These are phyloP conservation scores for Candida germanica DNA, from an alignment of 805 yeast species.

Conservation along the genomic window DNA sequence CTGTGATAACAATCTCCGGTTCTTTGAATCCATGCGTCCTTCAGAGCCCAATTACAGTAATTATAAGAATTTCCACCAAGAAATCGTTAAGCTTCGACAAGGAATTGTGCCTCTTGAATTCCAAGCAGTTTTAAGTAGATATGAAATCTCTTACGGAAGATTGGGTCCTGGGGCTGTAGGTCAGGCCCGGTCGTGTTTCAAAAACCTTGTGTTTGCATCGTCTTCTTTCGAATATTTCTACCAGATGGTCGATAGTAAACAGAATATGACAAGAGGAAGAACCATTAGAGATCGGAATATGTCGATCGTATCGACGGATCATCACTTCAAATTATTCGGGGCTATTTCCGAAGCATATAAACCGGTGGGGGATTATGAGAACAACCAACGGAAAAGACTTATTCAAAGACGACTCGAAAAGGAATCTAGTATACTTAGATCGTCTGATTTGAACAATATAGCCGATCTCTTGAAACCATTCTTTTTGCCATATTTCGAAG, in stretches of 20 bases:
- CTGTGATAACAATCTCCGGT: constrained; percentile 19
- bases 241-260: constrained; percentile 25
- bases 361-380: constrained; percentile 28
- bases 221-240: constrained; percentile 27
- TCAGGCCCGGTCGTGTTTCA: constrained; percentile 22
- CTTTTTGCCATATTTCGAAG: constrained; percentile 16
- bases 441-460: constrained; percentile 24
- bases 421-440: constrained; percentile 14
- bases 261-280: constrained; percentile 17
- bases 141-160: constrained; percentile 27
- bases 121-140: constrained; percentile 16
- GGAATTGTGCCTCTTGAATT: constrained; percentile 19
- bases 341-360: constrained; percentile 26
- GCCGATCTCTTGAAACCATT: constrained; percentile 18
- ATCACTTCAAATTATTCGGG: constrained; percentile 22
- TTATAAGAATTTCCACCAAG: constrained; percentile 17
- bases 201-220: constrained; percentile 19
- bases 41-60: constrained; percentile 22
- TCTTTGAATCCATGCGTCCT: constrained; percentile 25
- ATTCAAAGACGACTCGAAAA: constrained; percentile 17
- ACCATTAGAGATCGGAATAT: constrained; percentile 15
- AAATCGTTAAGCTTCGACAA: constrained; percentile 18
- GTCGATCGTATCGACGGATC: constrained; percentile 4
- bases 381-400: constrained; percentile 16
- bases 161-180: constrained; percentile 25